Conservation (phyloP, 345 rosid genomes). For the Rhodomyrtus tomentosa region DNA sequence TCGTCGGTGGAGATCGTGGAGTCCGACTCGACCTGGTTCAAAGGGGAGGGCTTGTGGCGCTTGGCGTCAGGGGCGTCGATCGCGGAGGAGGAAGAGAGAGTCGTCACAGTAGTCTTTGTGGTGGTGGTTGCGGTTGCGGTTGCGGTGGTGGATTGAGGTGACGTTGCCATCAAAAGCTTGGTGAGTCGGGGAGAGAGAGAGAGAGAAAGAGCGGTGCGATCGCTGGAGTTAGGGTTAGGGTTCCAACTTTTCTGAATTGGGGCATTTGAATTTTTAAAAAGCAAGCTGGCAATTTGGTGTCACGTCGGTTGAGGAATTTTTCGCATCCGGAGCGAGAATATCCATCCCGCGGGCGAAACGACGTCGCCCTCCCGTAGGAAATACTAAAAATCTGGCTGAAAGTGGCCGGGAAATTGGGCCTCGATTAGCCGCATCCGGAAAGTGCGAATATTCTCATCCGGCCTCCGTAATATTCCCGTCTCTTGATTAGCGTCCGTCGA, state of each 20-base stretch:
- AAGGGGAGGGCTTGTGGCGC: neutral
- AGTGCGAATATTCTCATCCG: neutral
- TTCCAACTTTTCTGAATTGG: neutral
- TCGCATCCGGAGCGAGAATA: neutral
- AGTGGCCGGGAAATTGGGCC: neutral
- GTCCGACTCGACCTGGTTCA: conserved; percentile 4
- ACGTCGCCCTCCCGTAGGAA: neutral
- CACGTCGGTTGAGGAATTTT: neutral
- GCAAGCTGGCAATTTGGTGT: neutral
- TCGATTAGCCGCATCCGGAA: neutral
- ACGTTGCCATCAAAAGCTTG: conserved; percentile 5
- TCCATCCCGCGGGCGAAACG: neutral
- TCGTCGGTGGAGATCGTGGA: conserved; percentile 4
- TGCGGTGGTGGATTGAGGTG: conserved; percentile 1
- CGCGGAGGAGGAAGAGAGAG: neutral
- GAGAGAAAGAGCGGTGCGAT: neutral
- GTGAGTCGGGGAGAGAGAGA: neutral
- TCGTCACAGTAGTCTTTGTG: conserved; percentile 4
- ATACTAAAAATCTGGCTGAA: neutral
- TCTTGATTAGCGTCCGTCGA: neutral
- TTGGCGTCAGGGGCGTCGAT: neutral
- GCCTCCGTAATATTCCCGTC: neutral
- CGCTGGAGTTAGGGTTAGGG: conserved; percentile 5
- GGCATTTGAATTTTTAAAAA: neutral
- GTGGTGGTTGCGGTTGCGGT: neutral